phyloP scores from a whole-genome alignment of 2,329 filamentous ascomycete genomes.

The Hyphodiscus sp. region DNA sequence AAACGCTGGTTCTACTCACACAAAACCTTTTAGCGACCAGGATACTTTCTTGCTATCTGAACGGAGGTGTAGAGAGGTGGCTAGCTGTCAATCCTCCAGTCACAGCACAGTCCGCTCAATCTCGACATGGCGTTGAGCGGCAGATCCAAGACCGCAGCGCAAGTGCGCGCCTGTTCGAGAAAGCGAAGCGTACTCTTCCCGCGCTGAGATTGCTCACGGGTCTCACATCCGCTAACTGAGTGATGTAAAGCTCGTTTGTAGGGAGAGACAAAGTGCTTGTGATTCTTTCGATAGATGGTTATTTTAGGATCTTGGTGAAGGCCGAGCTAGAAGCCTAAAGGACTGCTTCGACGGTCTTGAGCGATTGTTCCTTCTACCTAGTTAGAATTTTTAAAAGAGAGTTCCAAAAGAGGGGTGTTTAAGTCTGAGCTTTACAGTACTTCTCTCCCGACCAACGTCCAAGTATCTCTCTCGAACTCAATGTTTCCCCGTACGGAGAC shows the following conservation, averaged over 20 bases:
- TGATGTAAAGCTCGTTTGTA: slow-evolving; percentile 68
- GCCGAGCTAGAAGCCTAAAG: slow-evolving; percentile 61
- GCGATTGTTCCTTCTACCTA: background rate
- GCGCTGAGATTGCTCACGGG: slow-evolving; percentile 22
- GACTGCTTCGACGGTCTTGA: slow-evolving; percentile 57
- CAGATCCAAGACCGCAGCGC: slow-evolving; percentile 6
- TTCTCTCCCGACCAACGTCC: slow-evolving; percentile 55
- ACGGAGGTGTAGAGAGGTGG: too few species aligned
- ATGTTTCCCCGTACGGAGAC: slow-evolving; percentile 70
- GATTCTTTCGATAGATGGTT: slow-evolving; percentile 65
- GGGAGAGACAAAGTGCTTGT: slow-evolving; percentile 65
- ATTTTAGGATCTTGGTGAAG: slow-evolving; percentile 63
- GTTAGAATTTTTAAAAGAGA: background rate
- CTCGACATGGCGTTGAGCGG: slow-evolving; percentile 8
- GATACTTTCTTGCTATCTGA: too few species aligned
- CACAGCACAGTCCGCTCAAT: slow-evolving; percentile 8
- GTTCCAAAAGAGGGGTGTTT: slow-evolving; percentile 14
- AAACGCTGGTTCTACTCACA: background rate
- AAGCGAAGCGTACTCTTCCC: too few species aligned
- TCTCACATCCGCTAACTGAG: slow-evolving; percentile 55
- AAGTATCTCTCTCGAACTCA: slow-evolving; percentile 52
- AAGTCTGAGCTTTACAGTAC: slow-evolving; percentile 61
- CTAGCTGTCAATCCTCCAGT: background rate
- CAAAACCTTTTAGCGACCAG: too few species aligned
- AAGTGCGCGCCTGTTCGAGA: slow-evolving; percentile 3